Evolutionary conservation across 1,139 yeast species (phyloP), one percentile per base, ranked within the genome.

Genomic region (Pneumocystis sp.): DNA sequence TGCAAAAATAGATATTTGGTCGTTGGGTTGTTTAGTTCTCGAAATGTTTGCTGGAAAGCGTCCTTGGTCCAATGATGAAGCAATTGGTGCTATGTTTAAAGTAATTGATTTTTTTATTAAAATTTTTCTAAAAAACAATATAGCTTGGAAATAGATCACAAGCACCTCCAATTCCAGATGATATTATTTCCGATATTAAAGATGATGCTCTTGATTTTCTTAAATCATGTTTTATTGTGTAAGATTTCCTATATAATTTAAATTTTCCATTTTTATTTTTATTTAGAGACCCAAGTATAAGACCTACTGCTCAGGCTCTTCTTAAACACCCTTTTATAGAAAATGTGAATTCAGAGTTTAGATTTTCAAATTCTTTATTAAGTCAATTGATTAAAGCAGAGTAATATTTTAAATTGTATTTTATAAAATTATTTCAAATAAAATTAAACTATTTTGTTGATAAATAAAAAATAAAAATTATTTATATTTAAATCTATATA

Each of bases 141-240:
- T 50, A 65, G 37, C 81, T 86, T 77, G 82, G 97, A 78, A 76
- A 87, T 74, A 78, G 89, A 76, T 86, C 84, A 74, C 83, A 80
- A 67, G 95, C 97, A 0, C 98, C 98, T 1, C 98, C 98, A 0
- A 90, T 95, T 65, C 96, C 97, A 0, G 90, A 86, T 31, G 96
- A 90, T 69, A 86, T 95, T 1, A 75, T 80, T 61, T 84, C 84
- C 8, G 76, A 78, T 70, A 84, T 90, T 65, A 83, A 90, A 3
- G 72, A 73, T 3, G 82, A 78, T 10, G 97, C 96, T 0, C 82
- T 83, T 66, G 81, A 81, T 61, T 93, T 93, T 67, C 77, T 95
- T 66, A 85, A 85, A 69, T 75, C 79, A 66, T 95, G 98, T 74
- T 93, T 95, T 50, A 68, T 61, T 25, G 34, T 50, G 57, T 50